Percentiles rank a stretch among this genome's conserved stretches.
These are phyloP conservation scores for Solanum acaule DNA, from an alignment of 257 asterid genomes.

Conservation along the genomic window DNA sequence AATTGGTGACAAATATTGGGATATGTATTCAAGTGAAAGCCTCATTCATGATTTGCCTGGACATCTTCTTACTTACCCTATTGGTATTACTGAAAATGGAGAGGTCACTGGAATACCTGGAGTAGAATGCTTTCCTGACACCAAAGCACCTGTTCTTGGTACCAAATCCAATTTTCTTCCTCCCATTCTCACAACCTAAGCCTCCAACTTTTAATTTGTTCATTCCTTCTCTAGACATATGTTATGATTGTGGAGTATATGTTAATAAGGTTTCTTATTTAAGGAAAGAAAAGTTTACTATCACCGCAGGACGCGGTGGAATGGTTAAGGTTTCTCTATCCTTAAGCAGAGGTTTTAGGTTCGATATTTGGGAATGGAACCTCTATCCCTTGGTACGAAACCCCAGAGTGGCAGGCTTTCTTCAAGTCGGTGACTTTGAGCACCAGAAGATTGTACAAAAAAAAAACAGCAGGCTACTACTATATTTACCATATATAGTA, in stretches of 20 bases:
- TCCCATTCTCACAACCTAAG: constrained; percentile 6
- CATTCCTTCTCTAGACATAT: not conserved
- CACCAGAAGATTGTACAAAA: not conserved
- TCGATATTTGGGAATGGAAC: not conserved
- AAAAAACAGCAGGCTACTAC: not conserved
- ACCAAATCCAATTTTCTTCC: constrained; percentile 5
- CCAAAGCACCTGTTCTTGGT: constrained; percentile 7
- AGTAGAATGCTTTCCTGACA: constrained; percentile 1
- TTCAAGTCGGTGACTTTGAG: not conserved
- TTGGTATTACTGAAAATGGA: constrained; percentile 3
- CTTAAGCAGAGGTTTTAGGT: not conserved
- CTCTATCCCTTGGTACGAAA: not conserved
- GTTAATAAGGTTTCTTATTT: not conserved
- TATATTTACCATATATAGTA: not conserved
- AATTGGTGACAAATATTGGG: constrained; percentile 9
- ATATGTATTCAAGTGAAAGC: constrained; percentile 2
- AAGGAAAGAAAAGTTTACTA: not conserved
- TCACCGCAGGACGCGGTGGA: not conserved
- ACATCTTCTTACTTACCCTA: constrained; percentile 3
- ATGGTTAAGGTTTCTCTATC: not conserved
- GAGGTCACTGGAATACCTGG: constrained; percentile 7
- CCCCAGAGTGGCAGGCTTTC: not conserved
- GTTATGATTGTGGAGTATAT: not conserved
- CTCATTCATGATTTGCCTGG: constrained; percentile 3
- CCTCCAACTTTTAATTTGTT: not conserved